phyloP scores from a whole-genome alignment of 352 stramenopile genomes.

The Pilasporangium apinafurcum region DNA sequence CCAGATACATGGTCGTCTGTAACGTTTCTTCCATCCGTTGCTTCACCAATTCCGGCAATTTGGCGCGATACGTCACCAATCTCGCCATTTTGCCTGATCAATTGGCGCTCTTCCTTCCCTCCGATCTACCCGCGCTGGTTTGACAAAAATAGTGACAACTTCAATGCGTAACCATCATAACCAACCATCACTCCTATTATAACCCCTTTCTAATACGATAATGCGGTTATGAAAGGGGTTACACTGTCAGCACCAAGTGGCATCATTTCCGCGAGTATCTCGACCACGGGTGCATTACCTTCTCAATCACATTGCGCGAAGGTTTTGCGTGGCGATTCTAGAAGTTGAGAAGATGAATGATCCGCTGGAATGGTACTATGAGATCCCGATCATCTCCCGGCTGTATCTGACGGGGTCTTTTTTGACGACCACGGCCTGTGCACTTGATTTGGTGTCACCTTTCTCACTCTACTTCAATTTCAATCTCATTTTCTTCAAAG shows the following conservation, averaged over 20 bases:
- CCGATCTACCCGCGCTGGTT: not conserved
- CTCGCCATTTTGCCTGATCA: too few species aligned
- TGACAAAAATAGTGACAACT: constrained; percentile 3
- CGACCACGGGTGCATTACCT: too few species aligned
- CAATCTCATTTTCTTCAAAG: constrained; percentile 96
- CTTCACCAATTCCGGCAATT: constrained; percentile 35
- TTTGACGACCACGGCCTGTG: constrained; percentile 94
- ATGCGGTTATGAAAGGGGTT: too few species aligned
- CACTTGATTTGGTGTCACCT: constrained; percentile 96
- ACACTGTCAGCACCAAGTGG: too few species aligned
- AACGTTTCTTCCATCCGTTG: constrained; percentile 64
- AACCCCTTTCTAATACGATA: not conserved
- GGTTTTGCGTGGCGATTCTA: too few species aligned
- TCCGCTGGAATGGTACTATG: constrained; percentile 95
- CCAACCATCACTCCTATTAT: not conserved
- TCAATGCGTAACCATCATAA: not conserved
- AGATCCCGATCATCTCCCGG: constrained; percentile 97
- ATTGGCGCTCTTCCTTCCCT: not conserved
- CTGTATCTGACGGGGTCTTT: constrained; percentile 98
- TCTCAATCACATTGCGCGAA: too few species aligned
- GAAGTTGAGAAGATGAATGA: constrained; percentile 80
- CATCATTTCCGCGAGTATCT: constrained; percentile 10
- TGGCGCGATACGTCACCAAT: constrained; percentile 54
- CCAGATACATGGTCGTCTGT: constrained; percentile 68
- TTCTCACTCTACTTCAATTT: constrained; percentile 95